Evolutionary conservation across 768 basidiomycete genomes (phyloP).

Genomic region (Inosperma sp.): DNA sequence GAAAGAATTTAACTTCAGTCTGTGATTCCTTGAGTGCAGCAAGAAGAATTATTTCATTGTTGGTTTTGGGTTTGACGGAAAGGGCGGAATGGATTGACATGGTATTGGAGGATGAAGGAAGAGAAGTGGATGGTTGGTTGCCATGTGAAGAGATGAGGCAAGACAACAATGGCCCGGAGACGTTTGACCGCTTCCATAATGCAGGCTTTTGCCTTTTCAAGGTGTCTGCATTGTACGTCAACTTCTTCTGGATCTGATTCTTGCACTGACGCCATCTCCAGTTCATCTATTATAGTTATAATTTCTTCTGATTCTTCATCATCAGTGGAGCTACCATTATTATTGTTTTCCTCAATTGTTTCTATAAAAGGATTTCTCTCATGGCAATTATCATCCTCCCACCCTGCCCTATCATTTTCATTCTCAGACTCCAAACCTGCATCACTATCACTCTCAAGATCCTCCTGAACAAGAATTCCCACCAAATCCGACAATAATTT

Average conservation of each 20-base stretch:
- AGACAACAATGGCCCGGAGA: neutral
- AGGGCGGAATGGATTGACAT: neutral
- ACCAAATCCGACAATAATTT: neutral
- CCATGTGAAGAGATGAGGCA: neutral
- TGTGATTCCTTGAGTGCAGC: neutral
- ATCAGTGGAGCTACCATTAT: neutral
- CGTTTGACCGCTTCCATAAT: neutral
- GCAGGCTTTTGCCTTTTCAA: neutral
- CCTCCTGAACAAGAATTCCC: neutral
- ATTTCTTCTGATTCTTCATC: neutral
- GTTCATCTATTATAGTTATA: neutral
- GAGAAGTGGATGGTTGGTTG: neutral
- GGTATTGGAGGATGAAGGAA: neutral
- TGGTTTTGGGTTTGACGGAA: neutral
- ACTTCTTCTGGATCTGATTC: neutral
- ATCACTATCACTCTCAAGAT: neutral
- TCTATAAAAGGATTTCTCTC: neutral
- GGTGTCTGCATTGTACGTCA: neutral
- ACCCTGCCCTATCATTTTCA: neutral
- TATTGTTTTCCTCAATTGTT: neutral
- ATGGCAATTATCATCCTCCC: neutral
- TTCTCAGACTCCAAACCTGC: neutral
- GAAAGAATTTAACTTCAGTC: neutral
- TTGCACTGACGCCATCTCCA: neutral
- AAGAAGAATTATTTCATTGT: slow-evolving; percentile 2